Evolutionary conservation across 2,329 filamentous ascomycete species (phyloP).

Genomic region (Talaromyces sp.): DNA sequence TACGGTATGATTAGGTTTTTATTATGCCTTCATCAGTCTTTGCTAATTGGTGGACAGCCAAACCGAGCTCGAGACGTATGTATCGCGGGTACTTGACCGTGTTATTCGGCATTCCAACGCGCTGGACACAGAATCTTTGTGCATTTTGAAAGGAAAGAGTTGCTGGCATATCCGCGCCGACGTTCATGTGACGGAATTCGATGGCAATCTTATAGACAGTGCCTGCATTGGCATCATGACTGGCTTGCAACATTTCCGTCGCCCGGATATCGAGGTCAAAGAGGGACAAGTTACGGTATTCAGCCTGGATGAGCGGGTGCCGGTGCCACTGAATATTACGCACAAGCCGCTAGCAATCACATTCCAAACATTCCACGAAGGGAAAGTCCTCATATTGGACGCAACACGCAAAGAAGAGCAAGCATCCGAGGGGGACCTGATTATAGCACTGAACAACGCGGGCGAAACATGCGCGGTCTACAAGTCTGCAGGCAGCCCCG

Average conservation of each 20-base stretch:
- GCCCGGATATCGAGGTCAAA: conserved; percentile 82
- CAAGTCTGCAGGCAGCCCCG: conserved; percentile 78
- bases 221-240: conserved; percentile 83
- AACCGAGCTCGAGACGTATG: conserved; percentile 76
- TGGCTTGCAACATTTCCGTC: conserved; percentile 82
- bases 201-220: conserved; percentile 83
- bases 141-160: conserved; percentile 83
- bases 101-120: conserved; percentile 87
- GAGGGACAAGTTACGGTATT: conserved; percentile 82
- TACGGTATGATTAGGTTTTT: conserved; percentile 49
- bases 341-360: conserved; percentile 90
- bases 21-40: background rate
- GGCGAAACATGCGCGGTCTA: conserved; percentile 88
- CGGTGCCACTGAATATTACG: conserved; percentile 82
- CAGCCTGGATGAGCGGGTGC: conserved; percentile 77
- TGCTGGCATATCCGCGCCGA: conserved; percentile 90
- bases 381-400: conserved; percentile 39
- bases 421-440: conserved; percentile 60
- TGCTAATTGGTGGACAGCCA: conserved; percentile 46
- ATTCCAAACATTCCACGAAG: conserved; percentile 69
- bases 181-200: conserved; percentile 83
- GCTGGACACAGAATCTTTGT: conserved; percentile 91
- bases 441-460: conserved; percentile 80
- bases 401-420: conserved; percentile 47
- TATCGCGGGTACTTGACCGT: conserved; percentile 87